Base-by-base conservation (phyloP, 106 monocot species). In the Allium fistulosum region DNA sequence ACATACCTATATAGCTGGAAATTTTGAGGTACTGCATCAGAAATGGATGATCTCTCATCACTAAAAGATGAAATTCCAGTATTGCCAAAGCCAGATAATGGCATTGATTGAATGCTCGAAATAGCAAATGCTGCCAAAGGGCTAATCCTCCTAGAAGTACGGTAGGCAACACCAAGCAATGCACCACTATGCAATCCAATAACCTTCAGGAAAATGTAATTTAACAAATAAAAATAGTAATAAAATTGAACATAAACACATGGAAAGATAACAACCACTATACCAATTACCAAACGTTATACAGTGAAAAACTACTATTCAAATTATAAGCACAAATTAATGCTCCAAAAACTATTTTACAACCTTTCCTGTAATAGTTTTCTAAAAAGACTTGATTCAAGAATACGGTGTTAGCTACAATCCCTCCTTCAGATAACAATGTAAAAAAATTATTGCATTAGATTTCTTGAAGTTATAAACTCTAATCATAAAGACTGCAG, bases 151-250 rank as follows among this genome's bases (percentile, higher is more conserved):
- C 97, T 75, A 64, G 92, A 92, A 46, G 84, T 92, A 65, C 86
- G 75, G 65, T 97, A 97, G 65, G 97, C 87, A 75, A 97, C 97
- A 66, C 97, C 97, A 77, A 97, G 87, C 72, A 97, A 77, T 45
- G 97, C 88, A 71, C 97, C 97, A 68, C 97, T 84, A 84, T 97
- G 89, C 81, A 97, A 81, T 11, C 88, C 97, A 77, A 92, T 83
- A 71, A 97, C 97, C 97, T 97, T 80, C 58, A 62, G 17, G 48
- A 26, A 62, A 71, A 72, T 46, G 18, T 10, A 17, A 60, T 26
- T 11, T 15, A 66, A 49, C 69, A 69, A 68, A 66, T 61, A 78
- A 71, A 46, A n/a, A 48, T 14, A 18, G 13, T 49, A 49, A 49
- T 48, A 46, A 13, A 46, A 13, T 14, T 15, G 14, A 46, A 63